Conservation (phyloP, 2,329 filamentous ascomycete species). For the Didymella segeticola region DNA sequence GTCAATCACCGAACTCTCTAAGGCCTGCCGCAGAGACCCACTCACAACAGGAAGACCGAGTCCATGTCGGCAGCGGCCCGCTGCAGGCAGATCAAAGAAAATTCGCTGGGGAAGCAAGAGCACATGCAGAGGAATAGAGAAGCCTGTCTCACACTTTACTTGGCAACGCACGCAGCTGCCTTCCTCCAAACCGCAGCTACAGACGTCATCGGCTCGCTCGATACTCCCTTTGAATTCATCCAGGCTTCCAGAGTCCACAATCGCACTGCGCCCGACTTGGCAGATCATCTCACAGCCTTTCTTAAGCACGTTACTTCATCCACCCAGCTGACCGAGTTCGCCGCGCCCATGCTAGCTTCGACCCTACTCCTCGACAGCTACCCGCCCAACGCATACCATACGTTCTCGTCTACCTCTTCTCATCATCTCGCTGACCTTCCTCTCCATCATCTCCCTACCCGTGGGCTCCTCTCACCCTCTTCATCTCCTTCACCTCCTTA, state of each 20-base stretch:
- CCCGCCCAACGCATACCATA: conserved; percentile 17
- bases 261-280: background rate
- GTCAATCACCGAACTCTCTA: too few relatives aligned
- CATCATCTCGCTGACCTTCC: too few relatives aligned
- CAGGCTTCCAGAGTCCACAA: background rate
- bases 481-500: background rate
- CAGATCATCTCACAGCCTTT: conserved; percentile 18
- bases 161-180: background rate
- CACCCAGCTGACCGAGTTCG: conserved; percentile 29
- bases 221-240: background rate
- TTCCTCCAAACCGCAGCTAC: background rate
- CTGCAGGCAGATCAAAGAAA: background rate
- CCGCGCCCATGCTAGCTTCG: conserved; percentile 30
- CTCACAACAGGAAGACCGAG: too few relatives aligned
- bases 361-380: conserved; percentile 35
- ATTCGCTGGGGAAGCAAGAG: background rate
- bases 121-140: background rate
- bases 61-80: background rate
- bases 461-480: too few relatives aligned
- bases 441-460: background rate
- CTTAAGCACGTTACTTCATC: conserved; percentile 22
- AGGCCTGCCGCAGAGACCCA: too few relatives aligned
- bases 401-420: background rate
- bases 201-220: background rate
- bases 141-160: background rate